A percentile compares a stretch with the other conserved stretches of the same genome.
Evolutionary conservation across 2,329 filamentous ascomycete species (phyloP).

Genomic region (Onygena corvina): DNA sequence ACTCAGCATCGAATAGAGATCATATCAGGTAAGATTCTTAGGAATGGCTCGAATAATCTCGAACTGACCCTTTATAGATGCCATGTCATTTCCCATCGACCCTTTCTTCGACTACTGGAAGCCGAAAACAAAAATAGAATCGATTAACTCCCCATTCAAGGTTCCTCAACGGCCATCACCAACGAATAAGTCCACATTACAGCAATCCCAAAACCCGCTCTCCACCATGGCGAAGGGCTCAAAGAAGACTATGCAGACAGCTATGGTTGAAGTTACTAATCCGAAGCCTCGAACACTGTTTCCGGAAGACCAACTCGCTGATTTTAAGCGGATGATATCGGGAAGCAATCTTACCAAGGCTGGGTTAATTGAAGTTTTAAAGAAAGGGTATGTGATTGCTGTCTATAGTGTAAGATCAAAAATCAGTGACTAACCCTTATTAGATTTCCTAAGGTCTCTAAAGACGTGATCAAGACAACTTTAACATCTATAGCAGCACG

Average conservation of each 20-base stretch:
- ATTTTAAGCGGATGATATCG: conserved; percentile 59
- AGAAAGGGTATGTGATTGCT: conserved; percentile 45
- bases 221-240: background rate
- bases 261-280: background rate
- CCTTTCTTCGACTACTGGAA: conserved; percentile 77
- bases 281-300: conserved; percentile 36
- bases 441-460: conserved; percentile 58
- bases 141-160: conserved; percentile 18
- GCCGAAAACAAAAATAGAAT: conserved; percentile 20
- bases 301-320: conserved; percentile 47
- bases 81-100: conserved; percentile 53
- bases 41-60: background rate
- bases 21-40: conserved; percentile 46
- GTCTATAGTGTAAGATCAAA: too few species aligned
- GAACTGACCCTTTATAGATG: conserved; percentile 24
- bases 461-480: conserved; percentile 58
- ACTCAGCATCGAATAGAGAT: conserved; percentile 61
- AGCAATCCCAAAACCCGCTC: conserved; percentile 7
- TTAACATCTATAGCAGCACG: conserved; percentile 54
- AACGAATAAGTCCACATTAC: background rate
- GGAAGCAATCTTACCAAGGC: conserved; percentile 62
- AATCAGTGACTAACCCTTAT: background rate
- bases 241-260: background rate
- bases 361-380: conserved; percentile 61
- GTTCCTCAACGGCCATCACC: conserved; percentile 9